Percentiles rank a stretch among this genome's conserved stretches.
These are phyloP conservation scores for Agrocybe chaxingu DNA, from an alignment of 768 basidiomycete species.

Conservation along the genomic window DNA sequence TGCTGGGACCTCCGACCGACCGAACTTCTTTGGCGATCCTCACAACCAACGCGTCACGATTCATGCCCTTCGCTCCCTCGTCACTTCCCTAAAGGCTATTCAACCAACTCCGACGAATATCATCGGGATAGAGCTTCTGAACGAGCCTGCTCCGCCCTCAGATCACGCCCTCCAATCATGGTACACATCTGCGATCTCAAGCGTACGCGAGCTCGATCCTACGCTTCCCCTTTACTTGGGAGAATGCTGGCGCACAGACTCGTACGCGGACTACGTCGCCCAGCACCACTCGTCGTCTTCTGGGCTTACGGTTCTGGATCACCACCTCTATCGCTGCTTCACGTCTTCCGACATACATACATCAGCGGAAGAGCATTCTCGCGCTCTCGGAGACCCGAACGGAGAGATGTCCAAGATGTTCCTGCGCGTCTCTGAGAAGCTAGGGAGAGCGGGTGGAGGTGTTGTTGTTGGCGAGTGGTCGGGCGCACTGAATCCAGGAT, in stretches of 20 bases:
- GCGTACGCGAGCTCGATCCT: slow-evolving; percentile 47
- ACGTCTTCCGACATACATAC: slow-evolving; percentile 54
- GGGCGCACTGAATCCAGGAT: slow-evolving; percentile 66
- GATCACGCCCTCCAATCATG: slow-evolving; percentile 55
- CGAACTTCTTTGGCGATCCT: slow-evolving; percentile 46
- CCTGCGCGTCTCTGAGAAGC: slow-evolving; percentile 25
- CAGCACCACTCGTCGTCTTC: slow-evolving; percentile 19
- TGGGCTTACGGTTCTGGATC: slow-evolving; percentile 62
- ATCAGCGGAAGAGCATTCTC: slow-evolving; percentile 51
- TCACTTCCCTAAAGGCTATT: slow-evolving; percentile 26
- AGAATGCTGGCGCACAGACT: slow-evolving; percentile 72
- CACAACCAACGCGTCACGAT: slow-evolving; percentile 46
- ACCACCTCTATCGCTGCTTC: slow-evolving; percentile 84
- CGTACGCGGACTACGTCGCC: slow-evolving; percentile 55
- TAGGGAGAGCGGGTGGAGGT: slow-evolving; percentile 31
- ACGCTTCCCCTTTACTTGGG: slow-evolving; percentile 68
- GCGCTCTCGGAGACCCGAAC: slow-evolving; percentile 37
- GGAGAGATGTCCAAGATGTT: slow-evolving; percentile 39
- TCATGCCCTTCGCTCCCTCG: slow-evolving; percentile 43
- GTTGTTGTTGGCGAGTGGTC: slow-evolving; percentile 80
- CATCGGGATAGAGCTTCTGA: slow-evolving; percentile 59
- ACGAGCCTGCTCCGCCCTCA: slow-evolving; percentile 51
- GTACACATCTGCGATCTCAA: slow-evolving; percentile 57
- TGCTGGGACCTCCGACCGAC: slow-evolving; percentile 52
- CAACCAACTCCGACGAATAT: slow-evolving; percentile 44